These are phyloP conservation scores for Cystobasidiaceae sp. DNA, from an alignment of 1,284 basidiomycete species.

Conservation along the genomic window DNA sequence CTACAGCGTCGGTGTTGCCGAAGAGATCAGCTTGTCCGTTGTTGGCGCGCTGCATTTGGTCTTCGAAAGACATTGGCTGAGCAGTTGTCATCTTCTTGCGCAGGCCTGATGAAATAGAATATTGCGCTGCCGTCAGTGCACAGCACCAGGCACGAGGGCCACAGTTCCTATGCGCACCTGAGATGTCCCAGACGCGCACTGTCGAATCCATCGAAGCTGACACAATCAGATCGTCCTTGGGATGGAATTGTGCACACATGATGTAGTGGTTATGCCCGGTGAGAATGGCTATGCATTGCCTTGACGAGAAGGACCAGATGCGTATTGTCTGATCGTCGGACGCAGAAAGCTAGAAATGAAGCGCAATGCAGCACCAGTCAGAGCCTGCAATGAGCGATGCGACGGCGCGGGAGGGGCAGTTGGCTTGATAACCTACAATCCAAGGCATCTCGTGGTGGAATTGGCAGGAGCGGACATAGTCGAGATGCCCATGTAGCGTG, in stretches of 20 bases:
- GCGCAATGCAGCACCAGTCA: no score
- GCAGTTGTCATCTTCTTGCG: constrained; percentile 66
- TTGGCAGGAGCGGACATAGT: constrained; percentile 96
- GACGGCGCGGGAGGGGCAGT: no score
- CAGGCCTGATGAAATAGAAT: constrained; percentile 60
- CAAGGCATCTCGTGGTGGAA: constrained; percentile 99
- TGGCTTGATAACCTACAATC: constrained; percentile 47
- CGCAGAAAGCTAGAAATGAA: constrained; percentile 69
- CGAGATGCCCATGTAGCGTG: constrained; percentile 95
- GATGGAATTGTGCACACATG: constrained; percentile 94
- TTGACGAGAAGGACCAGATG: constrained; percentile 99
- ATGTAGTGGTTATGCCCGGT: constrained; percentile 99
- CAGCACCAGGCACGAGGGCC: no score
- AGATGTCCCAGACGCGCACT: constrained; percentile 99
- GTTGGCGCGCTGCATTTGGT: constrained; percentile 53
- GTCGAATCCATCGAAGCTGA: constrained; percentile 99
- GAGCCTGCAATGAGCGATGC: no score
- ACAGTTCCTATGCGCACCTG: constrained; percentile 50
- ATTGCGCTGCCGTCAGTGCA: no score
- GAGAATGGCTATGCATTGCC: constrained; percentile 95
- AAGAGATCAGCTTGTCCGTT: constrained; percentile 57
- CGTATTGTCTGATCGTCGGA: constrained; percentile 99
- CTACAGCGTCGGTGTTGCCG: constrained; percentile 60
- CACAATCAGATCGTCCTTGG: constrained; percentile 95
- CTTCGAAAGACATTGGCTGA: constrained; percentile 53